Evolutionary conservation across 2,329 filamentous ascomycete species (phyloP), one percentile per base, ranked within the genome.

Genomic region (Diplodia seriata): DNA sequence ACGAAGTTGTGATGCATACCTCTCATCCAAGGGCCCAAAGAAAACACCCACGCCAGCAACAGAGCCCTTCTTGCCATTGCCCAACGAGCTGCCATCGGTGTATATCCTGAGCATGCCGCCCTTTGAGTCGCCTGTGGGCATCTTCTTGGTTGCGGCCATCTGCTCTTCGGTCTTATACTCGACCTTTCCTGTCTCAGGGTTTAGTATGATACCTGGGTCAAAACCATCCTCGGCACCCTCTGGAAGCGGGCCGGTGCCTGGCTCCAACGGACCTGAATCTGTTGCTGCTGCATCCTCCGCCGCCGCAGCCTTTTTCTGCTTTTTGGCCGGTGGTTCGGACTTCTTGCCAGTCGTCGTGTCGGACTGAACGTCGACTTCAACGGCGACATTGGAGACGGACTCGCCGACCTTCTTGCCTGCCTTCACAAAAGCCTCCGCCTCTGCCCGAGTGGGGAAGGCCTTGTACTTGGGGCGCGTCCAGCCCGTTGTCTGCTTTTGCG

Each of bases 351-450:
- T 68, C 8, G 74, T 75, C 5, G 72, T 70, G n/a, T 68, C 68
- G 40, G 68, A 68, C 29, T 74, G 71, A 11, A 74, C 74, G 15
- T 70, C 70, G 20, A 73, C 74, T 23, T 74, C 74, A 54, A 75
- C 53, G 62, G 72, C 75, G 53, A 75, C 73, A 31, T 73, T 70
- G 18, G 72, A 69, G 51, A 71, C 74, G 7, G 69, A 65, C 20
- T 36, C 65, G 9, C 51, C 61, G n/a, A 56, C 50, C 40, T 70
- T 68, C 67, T 71, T 73, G 66, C 55, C 72, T 80, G 50, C 71
- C 47, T 79, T 82, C 12, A 97, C 91, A 76, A 91, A 97, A 23
- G 87, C 87, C 74, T 94, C 88, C 0, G 94, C 94, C 77, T 96
- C 93, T 68, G 83, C 84, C 31, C 75, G 74, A 7, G 81, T 84